phyloP scores from a whole-genome alignment of 2,329 filamentous ascomycete species.

The Colletotrichum truncatum region DNA sequence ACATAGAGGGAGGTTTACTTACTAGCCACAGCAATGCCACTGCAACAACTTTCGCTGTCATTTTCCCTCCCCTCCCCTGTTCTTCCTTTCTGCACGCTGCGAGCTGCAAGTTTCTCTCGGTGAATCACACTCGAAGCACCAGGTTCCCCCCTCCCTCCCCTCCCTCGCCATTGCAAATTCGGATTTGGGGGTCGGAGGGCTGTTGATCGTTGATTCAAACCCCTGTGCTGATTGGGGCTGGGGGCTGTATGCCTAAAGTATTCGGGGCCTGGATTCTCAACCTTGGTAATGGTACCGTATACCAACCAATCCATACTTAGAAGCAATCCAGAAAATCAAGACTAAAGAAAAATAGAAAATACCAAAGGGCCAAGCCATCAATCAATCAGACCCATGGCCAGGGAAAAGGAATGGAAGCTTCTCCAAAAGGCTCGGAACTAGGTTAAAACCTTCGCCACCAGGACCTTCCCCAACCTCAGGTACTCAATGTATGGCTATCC shows the following conservation, averaged over 20 bases:
- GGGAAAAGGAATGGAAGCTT: neutral
- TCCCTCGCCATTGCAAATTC: too few relatives aligned
- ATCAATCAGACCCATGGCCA: neutral
- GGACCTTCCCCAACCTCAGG: neutral
- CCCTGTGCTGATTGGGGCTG: conserved; percentile 3
- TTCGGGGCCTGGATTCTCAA: too few relatives aligned
- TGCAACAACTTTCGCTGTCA: neutral
- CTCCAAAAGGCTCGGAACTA: too few relatives aligned
- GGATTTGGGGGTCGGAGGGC: conserved; percentile 8
- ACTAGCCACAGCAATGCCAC: neutral
- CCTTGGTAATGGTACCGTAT: too few relatives aligned
- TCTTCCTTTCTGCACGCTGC: neutral
- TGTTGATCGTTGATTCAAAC: conserved; percentile 19
- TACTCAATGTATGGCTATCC: too few relatives aligned
- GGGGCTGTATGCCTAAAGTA: neutral
- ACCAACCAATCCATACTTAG: too few relatives aligned
- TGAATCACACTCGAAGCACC: conserved; percentile 15
- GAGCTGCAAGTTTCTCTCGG: neutral
- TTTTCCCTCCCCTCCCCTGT: neutral
- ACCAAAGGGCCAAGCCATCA: too few relatives aligned
- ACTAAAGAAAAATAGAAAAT: too few relatives aligned
- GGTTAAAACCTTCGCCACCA: too few relatives aligned
- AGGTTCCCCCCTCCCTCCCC: too few relatives aligned
- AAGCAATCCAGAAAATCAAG: too few relatives aligned
- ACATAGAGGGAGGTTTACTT: neutral